phyloP scores from a whole-genome alignment of 2,329 filamentous ascomycete species.

The Xylaria sp. region DNA sequence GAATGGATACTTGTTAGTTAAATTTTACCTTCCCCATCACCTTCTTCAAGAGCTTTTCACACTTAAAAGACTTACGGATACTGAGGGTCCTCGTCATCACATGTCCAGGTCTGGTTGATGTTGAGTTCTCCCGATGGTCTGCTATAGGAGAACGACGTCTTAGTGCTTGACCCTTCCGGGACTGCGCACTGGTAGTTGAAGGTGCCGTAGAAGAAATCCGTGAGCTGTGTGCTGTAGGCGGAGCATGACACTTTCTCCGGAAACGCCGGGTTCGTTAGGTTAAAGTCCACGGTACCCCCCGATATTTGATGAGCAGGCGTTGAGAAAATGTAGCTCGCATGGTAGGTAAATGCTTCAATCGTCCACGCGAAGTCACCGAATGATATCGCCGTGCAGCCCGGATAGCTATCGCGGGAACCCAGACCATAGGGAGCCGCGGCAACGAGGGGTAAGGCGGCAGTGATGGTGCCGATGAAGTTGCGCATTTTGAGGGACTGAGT shows the following conservation, averaged over 20 bases:
- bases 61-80: conserved; percentile 51
- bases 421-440: conserved; percentile 44
- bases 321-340: conserved; percentile 60
- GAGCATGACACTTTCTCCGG: conserved; percentile 54
- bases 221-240: conserved; percentile 56
- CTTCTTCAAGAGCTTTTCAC: neutral
- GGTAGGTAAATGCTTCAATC: conserved; percentile 59
- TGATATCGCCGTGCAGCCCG: conserved; percentile 51
- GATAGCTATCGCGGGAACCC: conserved; percentile 40
- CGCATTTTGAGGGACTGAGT: conserved; percentile 40
- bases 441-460: conserved; percentile 45
- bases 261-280: conserved; percentile 60
- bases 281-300: conserved; percentile 61
- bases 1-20: neutral
- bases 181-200: conserved; percentile 57
- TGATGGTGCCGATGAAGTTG: conserved; percentile 44
- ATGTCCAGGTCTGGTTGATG: conserved; percentile 63
- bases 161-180: conserved; percentile 47
- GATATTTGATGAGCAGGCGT: conserved; percentile 64
- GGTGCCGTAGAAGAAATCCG: conserved; percentile 63
- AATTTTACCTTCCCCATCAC: neutral
- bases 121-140: conserved; percentile 51
- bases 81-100: conserved; percentile 54
- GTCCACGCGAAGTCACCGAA: conserved; percentile 55
- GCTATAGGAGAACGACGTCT: conserved; percentile 58